Evolutionary conservation across 208 protist genomes (phyloP).

Genomic region (Trypanosoma theileri): DNA sequence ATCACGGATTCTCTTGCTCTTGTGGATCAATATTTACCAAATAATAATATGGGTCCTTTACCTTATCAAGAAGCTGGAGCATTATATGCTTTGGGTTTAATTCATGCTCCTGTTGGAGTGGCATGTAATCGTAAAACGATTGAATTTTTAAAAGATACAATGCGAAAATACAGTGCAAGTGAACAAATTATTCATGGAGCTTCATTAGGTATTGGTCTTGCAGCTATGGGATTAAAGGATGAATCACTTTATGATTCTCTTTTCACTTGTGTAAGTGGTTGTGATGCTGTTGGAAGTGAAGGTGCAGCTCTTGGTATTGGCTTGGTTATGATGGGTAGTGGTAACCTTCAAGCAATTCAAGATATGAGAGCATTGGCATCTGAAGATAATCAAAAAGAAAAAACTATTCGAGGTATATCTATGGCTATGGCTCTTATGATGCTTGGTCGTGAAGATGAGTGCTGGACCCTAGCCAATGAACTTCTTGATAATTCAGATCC

Average conservation of each 20-base stretch:
- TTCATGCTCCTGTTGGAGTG: constrained; percentile 93
- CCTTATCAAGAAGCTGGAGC: constrained; percentile 97
- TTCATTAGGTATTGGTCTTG: constrained; percentile 96
- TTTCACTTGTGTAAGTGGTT: constrained; percentile 92
- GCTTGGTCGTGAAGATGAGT: constrained; percentile 96
- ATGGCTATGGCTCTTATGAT: constrained; percentile 97
- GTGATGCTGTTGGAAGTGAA: constrained; percentile 97
- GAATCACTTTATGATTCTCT: constrained; percentile 95
- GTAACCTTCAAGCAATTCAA: constrained; percentile 75
- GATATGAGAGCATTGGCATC: constrained; percentile 92
- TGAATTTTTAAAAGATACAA: constrained; percentile 73
- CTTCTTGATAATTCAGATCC: constrained; percentile 94
- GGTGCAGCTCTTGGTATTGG: constrained; percentile 98
- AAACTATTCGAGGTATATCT: constrained; percentile 97
- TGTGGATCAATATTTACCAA: constrained; percentile 94
- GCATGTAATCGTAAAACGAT: constrained; percentile 83
- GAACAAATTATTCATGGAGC: constrained; percentile 97
- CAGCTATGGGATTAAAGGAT: constrained; percentile 87
- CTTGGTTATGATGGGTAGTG: constrained; percentile 97
- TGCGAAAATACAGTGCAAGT: constrained; percentile 64
- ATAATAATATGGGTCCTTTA: constrained; percentile 39
- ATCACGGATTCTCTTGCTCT: constrained; percentile 87
- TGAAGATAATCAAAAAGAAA: constrained; percentile 99
- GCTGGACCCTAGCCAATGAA: constrained; percentile 92
- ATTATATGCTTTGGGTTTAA: constrained; percentile 98